Percentiles rank a stretch among this genome's conserved stretches.
These are phyloP conservation scores for Sporothrix dimorphospora DNA, from an alignment of 2,329 filamentous ascomycete species.

Conservation along the genomic window DNA sequence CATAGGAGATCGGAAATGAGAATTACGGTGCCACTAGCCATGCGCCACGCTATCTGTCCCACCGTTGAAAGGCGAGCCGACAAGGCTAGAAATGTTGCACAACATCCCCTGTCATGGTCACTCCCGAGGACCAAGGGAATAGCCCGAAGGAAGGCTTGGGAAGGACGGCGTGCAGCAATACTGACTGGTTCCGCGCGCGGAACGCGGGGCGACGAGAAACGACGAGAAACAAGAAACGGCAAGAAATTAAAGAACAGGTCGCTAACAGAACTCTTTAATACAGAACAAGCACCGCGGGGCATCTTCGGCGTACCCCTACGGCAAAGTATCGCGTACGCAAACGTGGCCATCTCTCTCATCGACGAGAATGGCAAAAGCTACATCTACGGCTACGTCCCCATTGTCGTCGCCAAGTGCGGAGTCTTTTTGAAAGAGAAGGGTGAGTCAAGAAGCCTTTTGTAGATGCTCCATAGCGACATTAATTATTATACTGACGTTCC, in stretches of 20 bases:
- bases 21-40: conserved; percentile 20
- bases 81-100: conserved; percentile 31
- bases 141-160: not conserved
- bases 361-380: conserved; percentile 93
- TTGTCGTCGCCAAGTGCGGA: conserved; percentile 97
- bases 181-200: not conserved
- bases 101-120: conserved; percentile 22
- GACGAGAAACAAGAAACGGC: not conserved
- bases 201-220: not conserved
- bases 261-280: not conserved
- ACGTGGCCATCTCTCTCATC: conserved; percentile 94
- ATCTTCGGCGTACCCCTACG: conserved; percentile 95
- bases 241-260: no score
- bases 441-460: no score
- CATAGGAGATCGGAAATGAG: conserved; percentile 4
- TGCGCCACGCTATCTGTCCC: conserved; percentile 27
- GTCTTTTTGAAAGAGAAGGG: conserved; percentile 97
- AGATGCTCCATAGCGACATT: no score
- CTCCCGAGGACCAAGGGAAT: conserved; percentile 31
- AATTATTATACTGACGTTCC: no score
- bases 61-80: not conserved
- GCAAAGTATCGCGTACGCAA: conserved; percentile 94
- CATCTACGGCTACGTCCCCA: conserved; percentile 97
- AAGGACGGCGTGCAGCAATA: not conserved
- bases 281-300: conserved; percentile 62